Percentiles rank a stretch among this genome's conserved stretches.
Conservation (phyloP, 2,329 filamentous ascomycete species). For the Pseudopyricularia javanii region DNA sequence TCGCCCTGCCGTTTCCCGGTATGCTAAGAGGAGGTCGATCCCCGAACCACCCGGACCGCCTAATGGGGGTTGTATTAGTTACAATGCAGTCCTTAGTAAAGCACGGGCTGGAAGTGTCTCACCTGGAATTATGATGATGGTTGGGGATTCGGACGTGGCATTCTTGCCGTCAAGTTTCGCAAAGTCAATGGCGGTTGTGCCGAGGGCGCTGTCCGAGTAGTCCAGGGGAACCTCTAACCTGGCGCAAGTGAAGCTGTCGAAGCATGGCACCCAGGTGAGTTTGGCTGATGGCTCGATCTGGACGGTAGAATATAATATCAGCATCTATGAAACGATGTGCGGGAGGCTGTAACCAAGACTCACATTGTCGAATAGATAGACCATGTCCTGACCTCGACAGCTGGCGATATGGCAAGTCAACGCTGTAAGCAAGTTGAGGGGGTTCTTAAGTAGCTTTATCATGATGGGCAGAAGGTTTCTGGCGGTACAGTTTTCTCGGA, state of each 20-base stretch:
- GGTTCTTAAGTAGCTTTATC: not conserved
- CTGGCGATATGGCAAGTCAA: not conserved
- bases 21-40: constrained; percentile 17
- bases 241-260: not conserved
- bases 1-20: constrained; percentile 13
- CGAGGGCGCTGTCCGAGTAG: not conserved
- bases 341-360: not conserved
- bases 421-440: not conserved
- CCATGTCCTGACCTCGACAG: not conserved
- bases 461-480: not conserved
- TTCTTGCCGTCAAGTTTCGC: not conserved
- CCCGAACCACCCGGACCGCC: constrained; percentile 32
- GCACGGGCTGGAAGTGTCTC: not conserved
- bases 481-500: not conserved
- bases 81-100: not conserved
- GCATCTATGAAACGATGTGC: not conserved
- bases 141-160: not conserved
- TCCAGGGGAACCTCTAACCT: not conserved
- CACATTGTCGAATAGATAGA: not conserved
- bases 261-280: not conserved
- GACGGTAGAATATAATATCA: not conserved
- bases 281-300: not conserved
- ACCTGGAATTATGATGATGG: not conserved
- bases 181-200: not conserved
- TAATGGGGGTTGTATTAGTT: constrained; percentile 9